A percentile compares a stretch with the other conserved stretches of the same genome.
These are phyloP conservation scores for Isatis tinctoria DNA, from an alignment of 345 rosid genomes.

Conservation along the genomic window DNA sequence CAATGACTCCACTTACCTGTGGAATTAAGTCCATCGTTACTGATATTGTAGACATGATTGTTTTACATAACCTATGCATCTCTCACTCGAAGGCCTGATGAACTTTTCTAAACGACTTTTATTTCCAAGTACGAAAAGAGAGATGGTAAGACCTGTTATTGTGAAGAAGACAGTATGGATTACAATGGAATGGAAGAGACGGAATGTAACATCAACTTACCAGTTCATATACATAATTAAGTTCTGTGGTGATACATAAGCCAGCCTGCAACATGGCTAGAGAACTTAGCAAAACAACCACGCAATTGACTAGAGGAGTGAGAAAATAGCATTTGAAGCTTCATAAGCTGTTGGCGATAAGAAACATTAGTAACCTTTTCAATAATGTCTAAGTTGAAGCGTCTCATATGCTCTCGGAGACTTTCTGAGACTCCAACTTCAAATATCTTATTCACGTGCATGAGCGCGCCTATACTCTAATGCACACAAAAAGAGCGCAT, in stretches of 20 bases:
- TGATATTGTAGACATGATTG: neutral
- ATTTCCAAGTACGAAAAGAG: neutral
- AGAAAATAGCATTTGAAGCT: neutral
- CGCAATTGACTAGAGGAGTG: neutral
- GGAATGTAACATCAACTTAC: slow-evolving; percentile 40
- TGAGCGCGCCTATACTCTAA: slow-evolving; percentile 75
- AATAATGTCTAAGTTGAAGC: slow-evolving; percentile 61
- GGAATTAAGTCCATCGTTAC: slow-evolving; percentile 11
- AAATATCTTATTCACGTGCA: slow-evolving; percentile 80
- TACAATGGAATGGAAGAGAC: neutral
- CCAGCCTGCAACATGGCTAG: slow-evolving; percentile 51
- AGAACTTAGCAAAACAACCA: slow-evolving; percentile 18
- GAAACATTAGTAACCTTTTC: slow-evolving; percentile 52
- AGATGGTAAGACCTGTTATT: neutral
- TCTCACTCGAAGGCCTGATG: slow-evolving; percentile 4
- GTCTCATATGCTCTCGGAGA: slow-evolving; percentile 59
- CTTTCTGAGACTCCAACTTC: slow-evolving; percentile 77
- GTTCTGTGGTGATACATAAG: slow-evolving; percentile 69
- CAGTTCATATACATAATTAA: slow-evolving; percentile 85
- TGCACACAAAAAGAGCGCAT: slow-evolving; percentile 5
- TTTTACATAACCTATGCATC: neutral
- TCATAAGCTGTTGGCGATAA: slow-evolving; percentile 22
- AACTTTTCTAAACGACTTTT: neutral
- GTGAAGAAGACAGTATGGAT: neutral
- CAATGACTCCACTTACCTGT: slow-evolving; percentile 89